These are phyloP conservation scores for Ajuga chamaepitys DNA, from an alignment of 257 asterid species.

Conservation along the genomic window DNA sequence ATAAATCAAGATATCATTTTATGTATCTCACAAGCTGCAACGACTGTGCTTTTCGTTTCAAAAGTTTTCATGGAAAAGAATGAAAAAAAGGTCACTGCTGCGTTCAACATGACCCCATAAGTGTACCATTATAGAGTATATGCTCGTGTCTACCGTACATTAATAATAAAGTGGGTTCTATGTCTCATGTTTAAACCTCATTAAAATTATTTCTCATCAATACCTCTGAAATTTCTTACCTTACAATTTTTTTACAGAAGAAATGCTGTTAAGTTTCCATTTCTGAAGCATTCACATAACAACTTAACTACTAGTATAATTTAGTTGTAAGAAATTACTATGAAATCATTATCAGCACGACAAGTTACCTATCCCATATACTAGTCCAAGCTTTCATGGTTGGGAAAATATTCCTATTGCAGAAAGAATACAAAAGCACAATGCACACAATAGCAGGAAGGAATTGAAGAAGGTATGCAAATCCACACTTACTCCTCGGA, in stretches of 20 bases:
- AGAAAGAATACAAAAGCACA: not conserved
- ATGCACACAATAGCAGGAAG: not conserved
- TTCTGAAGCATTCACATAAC: not conserved
- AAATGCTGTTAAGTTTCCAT: not conserved
- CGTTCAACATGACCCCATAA: not conserved
- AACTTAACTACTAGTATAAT: not conserved
- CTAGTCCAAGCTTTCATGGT: not conserved
- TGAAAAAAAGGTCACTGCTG: too few relatives aligned
- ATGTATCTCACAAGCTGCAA: too few relatives aligned
- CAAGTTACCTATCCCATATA: not conserved
- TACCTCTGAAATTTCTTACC: not conserved
- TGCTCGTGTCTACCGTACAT: not conserved
- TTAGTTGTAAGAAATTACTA: not conserved
- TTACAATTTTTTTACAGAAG: not conserved
- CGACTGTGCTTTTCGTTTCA: too few relatives aligned
- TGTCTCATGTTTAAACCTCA: not conserved
- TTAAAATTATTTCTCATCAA: not conserved
- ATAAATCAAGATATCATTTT: too few relatives aligned
- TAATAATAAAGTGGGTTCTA: too few relatives aligned
- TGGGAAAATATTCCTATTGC: not conserved
- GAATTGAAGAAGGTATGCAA: constrained; percentile 1
- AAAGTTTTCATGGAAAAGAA: too few relatives aligned
- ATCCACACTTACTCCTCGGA: constrained; percentile 45
- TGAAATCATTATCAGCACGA: not conserved
- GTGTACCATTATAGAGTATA: not conserved